These are phyloP conservation scores for Draba incana DNA, from an alignment of 345 rosid species.

Conservation along the genomic window DNA sequence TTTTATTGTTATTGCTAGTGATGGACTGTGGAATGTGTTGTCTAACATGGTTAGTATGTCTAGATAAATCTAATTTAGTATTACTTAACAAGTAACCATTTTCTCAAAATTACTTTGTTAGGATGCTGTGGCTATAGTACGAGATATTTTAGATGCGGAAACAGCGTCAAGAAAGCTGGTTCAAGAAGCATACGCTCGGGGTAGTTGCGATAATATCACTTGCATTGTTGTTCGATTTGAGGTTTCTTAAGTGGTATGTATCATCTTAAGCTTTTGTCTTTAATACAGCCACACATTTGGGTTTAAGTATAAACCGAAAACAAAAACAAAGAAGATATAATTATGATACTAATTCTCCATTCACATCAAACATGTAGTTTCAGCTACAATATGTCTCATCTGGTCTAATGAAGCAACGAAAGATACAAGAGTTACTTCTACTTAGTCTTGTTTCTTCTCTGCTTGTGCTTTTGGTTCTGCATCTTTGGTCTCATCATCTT, in stretches of 20 bases:
- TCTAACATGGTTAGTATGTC: slow-evolving; percentile 58
- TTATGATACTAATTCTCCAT: slow-evolving; percentile 5
- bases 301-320: neutral
- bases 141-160: slow-evolving; percentile 77
- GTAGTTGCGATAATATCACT: slow-evolving; percentile 95
- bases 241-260: slow-evolving; percentile 21
- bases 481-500: slow-evolving; percentile 30
- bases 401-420: neutral
- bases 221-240: slow-evolving; percentile 83
- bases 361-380: slow-evolving; percentile 2
- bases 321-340: neutral
- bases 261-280: neutral
- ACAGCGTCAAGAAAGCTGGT: slow-evolving; percentile 78
- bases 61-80: neutral
- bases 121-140: slow-evolving; percentile 85
- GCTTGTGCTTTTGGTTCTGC: neutral
- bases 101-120: slow-evolving; percentile 30
- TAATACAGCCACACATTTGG: slow-evolving; percentile 8
- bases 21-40: slow-evolving; percentile 97
- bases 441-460: neutral
- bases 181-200: slow-evolving; percentile 83
- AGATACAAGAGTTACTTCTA: slow-evolving; percentile 4
- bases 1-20: slow-evolving; percentile 95
- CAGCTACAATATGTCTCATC: slow-evolving; percentile 6
- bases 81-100: slow-evolving; percentile 1